Evolutionary conservation across 2,329 filamentous ascomycete genomes (phyloP), one percentile per base, ranked within the genome.

Genomic region (Coniochaeta pulveracea): DNA sequence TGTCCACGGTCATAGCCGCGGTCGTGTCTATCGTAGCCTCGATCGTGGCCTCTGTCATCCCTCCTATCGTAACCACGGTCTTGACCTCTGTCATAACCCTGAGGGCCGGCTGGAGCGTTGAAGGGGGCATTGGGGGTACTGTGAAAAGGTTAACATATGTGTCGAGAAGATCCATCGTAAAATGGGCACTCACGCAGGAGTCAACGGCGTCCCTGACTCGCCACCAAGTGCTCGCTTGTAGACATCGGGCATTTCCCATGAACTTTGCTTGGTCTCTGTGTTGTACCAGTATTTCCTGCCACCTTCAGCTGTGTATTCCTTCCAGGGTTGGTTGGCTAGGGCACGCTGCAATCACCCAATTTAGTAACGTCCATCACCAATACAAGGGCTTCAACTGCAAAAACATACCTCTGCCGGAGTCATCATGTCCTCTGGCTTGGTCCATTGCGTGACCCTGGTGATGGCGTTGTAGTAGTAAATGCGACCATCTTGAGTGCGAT

Each of bases 211-310:
- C 28, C 50, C 54, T 25, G 65, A 64, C 41, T 76, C 71, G 41
- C 75, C 71, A 33, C 78, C 78, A 37, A 88, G 64, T 39, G 84
- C 82, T 46, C 70, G 69, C 51, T 83, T 85, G 60, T 88, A 88
- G 41, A 63, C 75, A 35, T 85, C 82, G 36, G 91, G 91, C 71
- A 94, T 88, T 49, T 88, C 81, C 91, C 91, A 98, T 19, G 83
- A 85, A 55, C 86, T 96, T 61, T 86, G 73, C 58, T 89, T 88
- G 27, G 84, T 88, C 57, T 93, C 81, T 21, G 79, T 83, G 56
- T 98, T 91, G 57, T 88, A 89, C 83, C 86, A 98, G 60, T 98
- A 98, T 52, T 89, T 85, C 47, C 80, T 77, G 29, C 89, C 91
- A 42, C 85, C 83, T 40, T 86, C 77, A 15, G 84, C 79, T 17